Evolutionary conservation across 1,139 yeast species (phyloP).

Genomic region (Cylindricascospora bacillispora): DNA sequence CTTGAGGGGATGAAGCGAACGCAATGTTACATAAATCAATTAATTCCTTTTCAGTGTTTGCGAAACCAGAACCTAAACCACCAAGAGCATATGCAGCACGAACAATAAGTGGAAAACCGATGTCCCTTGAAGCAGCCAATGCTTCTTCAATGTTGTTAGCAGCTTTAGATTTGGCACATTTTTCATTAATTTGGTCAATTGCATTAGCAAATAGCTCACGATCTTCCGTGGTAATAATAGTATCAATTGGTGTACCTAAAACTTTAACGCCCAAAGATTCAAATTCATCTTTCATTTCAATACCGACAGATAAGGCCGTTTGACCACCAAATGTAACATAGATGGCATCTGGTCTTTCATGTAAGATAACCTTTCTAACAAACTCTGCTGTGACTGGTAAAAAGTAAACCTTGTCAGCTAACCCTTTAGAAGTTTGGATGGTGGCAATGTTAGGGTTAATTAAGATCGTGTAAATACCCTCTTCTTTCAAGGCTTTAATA

Average conservation of each 20-base stretch:
- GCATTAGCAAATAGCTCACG: constrained; percentile 91
- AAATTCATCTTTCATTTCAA: constrained; percentile 88
- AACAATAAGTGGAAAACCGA: constrained; percentile 92
- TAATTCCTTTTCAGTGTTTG: constrained; percentile 78
- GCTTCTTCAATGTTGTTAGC: constrained; percentile 75
- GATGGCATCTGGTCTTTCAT: constrained; percentile 94
- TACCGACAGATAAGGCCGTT: constrained; percentile 94
- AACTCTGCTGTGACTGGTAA: constrained; percentile 94
- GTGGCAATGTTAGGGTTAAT: constrained; percentile 98
- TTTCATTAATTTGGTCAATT: constrained; percentile 88
- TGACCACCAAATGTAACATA: constrained; percentile 98
- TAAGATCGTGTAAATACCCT: constrained; percentile 87
- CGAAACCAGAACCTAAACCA: constrained; percentile 97
- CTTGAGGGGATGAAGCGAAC: constrained; percentile 92
- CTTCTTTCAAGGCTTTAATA: constrained; percentile 90
- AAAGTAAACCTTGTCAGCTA: constrained; percentile 96
- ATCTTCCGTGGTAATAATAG: constrained; percentile 94
- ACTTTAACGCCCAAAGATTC: constrained; percentile 86
- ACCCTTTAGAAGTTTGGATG: constrained; percentile 93
- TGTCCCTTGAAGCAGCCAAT: constrained; percentile 65
- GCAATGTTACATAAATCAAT: constrained; percentile 80
- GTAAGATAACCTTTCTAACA: constrained; percentile 86
- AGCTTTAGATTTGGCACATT: constrained; percentile 87
- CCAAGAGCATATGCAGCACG: constrained; percentile 98
- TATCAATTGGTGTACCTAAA: constrained; percentile 91